Evolutionary conservation across 2,329 filamentous ascomycete species (phyloP), one percentile per base, ranked within the genome.

Genomic region (Cladophialophora exuberans): DNA sequence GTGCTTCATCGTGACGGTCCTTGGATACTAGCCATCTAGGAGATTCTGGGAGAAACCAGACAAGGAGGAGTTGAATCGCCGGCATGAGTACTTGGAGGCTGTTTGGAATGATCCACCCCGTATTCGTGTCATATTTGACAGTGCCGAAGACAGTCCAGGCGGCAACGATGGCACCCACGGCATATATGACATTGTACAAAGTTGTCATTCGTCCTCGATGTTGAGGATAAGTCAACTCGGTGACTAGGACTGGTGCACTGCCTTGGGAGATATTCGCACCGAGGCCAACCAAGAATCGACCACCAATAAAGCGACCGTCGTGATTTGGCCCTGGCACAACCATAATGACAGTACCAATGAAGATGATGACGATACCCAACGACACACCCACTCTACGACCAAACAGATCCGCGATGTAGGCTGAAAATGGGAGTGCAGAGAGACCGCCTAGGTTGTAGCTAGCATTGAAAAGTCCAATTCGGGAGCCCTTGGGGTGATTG

Each of bases 1-100:
- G 56, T 4, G 65, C 67, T 33, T 66, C 52, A 6, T 66, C 61
- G n/a, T 60, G 43, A 22, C 62, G 59, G 17, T 62, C 64, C 39
- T 65, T 67, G 25, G 60, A 65, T 35, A 69, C 62, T 30, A 86
- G 77, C 80, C 82, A 87, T 0, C 86, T 76, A 0, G 85, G 85
- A 0, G 81, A 84, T 60, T 88, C 85, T 0, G 85, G 86, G 66
- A 88, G 83, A 68, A 85, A 82, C 76, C 81, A 83, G 23, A 86
- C 78, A 4, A 76, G 64, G 1, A 63, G 60, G 49, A 86, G 72
- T 0, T 87, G 74, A 1, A 80, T 48, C 1, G 85, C 55, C 0
- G 86, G 77, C 1, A 83, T 83, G 0, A 84, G 68, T 42, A 86
- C 85, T 62, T 88, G 84, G 66, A 85, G 84, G 0, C 83, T 83